Conservation (phyloP, 1,284 basidiomycete genomes). For the Marasmius tenuissimus region DNA sequence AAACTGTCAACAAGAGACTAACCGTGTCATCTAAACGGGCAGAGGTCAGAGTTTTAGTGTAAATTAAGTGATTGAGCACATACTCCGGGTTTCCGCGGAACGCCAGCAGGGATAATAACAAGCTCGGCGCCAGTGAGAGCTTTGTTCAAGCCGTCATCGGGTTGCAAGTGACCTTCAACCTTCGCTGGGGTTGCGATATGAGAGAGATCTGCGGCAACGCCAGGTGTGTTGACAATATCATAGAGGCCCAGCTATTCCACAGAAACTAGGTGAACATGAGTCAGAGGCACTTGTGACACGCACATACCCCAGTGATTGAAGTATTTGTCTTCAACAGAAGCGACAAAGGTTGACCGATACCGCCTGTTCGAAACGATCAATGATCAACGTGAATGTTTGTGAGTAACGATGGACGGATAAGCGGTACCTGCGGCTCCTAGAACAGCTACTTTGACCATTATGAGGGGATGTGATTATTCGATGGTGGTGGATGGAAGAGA, state of each 20-base stretch:
- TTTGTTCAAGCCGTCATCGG: constrained; percentile 81
- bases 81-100: constrained; percentile 94
- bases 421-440: constrained; percentile 84
- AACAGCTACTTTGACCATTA: constrained; percentile 91
- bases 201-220: constrained; percentile 93
- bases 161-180: constrained; percentile 73
- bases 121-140: constrained; percentile 84
- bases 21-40: constrained; percentile 72
- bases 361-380: constrained; percentile 46
- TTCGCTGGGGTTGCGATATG: constrained; percentile 84
- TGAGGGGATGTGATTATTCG: constrained; percentile 16
- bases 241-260: constrained; percentile 73
- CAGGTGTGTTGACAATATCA: constrained; percentile 97
- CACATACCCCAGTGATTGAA: constrained; percentile 69
- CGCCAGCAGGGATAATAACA: constrained; percentile 95
- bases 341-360: constrained; percentile 92
- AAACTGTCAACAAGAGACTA: constrained; percentile 22
- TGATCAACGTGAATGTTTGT: constrained; percentile 1
- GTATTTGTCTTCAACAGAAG: constrained; percentile 88
- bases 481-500: constrained; percentile 6
- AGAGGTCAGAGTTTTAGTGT: constrained; percentile 48
- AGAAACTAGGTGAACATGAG: not conserved
- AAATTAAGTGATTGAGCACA: constrained; percentile 28
- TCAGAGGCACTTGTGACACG: constrained; percentile 1
- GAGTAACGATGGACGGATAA: constrained; percentile 1